A percentile compares a stretch with the other conserved stretches of the same genome.
These are phyloP conservation scores for Coccinonectria pachysandricola DNA, from an alignment of 2,329 filamentous ascomycete genomes.

Conservation along the genomic window DNA sequence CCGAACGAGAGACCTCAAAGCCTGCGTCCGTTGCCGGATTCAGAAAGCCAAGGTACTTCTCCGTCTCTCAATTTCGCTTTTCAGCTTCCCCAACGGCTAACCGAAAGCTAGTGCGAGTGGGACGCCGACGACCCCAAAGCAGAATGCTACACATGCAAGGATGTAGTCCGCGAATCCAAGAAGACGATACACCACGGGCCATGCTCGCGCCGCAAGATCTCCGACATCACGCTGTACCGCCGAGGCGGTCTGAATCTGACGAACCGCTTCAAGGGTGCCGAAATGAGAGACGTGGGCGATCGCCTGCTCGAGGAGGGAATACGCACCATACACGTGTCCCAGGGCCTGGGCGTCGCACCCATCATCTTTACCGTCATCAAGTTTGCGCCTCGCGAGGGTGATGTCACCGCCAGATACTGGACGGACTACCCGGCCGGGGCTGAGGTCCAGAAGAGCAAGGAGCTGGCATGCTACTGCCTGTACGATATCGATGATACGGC, in stretches of 20 bases:
- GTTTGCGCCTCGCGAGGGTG: constrained; percentile 28
- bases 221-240: constrained; percentile 31
- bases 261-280: constrained; percentile 29
- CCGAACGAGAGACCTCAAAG: too few relatives aligned
- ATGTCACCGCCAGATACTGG: constrained; percentile 31
- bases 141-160: constrained; percentile 31
- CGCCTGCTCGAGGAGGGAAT: constrained; percentile 16
- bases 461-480: constrained; percentile 32
- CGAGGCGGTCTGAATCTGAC: constrained; percentile 34
- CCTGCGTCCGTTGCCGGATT: constrained; percentile 13
- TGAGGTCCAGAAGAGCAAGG: constrained; percentile 17
- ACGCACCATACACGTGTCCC: constrained; percentile 27
- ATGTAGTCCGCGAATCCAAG: constrained; percentile 28
- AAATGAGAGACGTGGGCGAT: constrained; percentile 31
- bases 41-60: constrained; percentile 15
- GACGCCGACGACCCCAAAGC: constrained; percentile 21
- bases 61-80: too few relatives aligned
- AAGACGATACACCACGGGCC: constrained; percentile 36
- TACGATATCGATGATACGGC: constrained; percentile 26
- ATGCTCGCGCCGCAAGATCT: constrained; percentile 35
- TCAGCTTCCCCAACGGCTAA: constrained; percentile 2
- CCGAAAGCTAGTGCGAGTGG: constrained; percentile 25
- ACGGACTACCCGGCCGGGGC: constrained; percentile 18
- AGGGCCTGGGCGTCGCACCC: constrained; percentile 27
- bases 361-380: constrained; percentile 30